Percentiles rank a stretch among this genome's conserved stretches.
Conservation (phyloP, 2,329 filamentous ascomycete genomes). For the Apiospora kogelbergensis region DNA sequence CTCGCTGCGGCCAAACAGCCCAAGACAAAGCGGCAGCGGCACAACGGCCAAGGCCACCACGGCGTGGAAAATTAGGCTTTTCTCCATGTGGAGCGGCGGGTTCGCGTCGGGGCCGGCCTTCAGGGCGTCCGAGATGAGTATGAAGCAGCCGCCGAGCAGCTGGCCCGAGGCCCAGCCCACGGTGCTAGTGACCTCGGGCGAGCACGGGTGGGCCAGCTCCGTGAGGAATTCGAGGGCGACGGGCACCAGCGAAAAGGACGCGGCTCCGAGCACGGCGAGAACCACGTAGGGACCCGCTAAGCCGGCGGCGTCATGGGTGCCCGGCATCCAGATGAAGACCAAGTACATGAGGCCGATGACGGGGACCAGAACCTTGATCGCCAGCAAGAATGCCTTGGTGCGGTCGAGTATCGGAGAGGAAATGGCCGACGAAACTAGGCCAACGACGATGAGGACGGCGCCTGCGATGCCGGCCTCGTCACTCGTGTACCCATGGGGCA, state of each 20-base stretch:
- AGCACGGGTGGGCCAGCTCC: conserved; percentile 83
- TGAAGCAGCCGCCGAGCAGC: conserved; percentile 79
- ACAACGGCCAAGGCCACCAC: conserved; percentile 65
- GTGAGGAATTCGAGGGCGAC: conserved; percentile 84
- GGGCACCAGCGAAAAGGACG: conserved; percentile 78
- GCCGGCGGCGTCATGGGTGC: conserved; percentile 52
- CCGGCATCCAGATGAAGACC: conserved; percentile 77
- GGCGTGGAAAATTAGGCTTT: conserved; percentile 76
- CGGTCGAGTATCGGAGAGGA: conserved; percentile 81
- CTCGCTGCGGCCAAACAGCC: conserved; percentile 63
- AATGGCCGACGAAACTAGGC: conserved; percentile 74
- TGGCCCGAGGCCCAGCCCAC: conserved; percentile 87
- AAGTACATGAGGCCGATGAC: conserved; percentile 74
- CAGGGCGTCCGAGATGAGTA: conserved; percentile 78
- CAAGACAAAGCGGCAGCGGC: conserved; percentile 68
- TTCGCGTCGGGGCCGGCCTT: conserved; percentile 49
- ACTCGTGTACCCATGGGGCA: conserved; percentile 81
- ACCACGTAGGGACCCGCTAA: conserved; percentile 74
- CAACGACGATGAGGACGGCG: conserved; percentile 84
- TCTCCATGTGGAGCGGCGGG: conserved; percentile 72
- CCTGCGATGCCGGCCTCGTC: conserved; percentile 87
- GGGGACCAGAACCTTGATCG: conserved; percentile 74
- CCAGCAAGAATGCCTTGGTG: conserved; percentile 74
- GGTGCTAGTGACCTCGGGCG: conserved; percentile 80
- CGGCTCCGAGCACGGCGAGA: conserved; percentile 73